Percentiles rank a stretch among this genome's conserved stretches.
Conservation (phyloP, 495 filamentous ascomycete genomes). For the Daldinia loculata region DNA sequence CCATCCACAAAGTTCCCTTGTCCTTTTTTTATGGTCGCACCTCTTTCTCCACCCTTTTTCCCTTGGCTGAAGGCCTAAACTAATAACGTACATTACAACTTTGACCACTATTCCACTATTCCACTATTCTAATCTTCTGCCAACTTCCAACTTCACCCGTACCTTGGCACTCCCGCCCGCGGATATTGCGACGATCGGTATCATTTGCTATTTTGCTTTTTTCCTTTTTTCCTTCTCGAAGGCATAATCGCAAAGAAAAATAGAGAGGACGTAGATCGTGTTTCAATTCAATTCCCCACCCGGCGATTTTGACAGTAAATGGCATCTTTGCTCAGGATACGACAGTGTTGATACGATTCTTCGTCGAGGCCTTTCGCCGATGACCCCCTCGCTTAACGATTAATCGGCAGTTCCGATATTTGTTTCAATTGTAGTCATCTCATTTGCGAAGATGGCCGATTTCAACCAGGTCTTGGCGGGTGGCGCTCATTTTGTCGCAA, state of each 20-base stretch:
- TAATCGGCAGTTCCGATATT: slow-evolving; percentile 27
- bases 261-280: background rate
- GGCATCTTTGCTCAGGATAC: slow-evolving; percentile 27
- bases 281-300: slow-evolving; percentile 5
- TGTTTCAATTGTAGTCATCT: background rate
- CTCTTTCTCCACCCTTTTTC: slow-evolving; percentile 33
- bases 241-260: background rate
- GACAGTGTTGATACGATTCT: slow-evolving; percentile 28
- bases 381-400: slow-evolving; percentile 31
- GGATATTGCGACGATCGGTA: slow-evolving; percentile 19
- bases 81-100: slow-evolving; percentile 19
- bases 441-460: slow-evolving; percentile 41
- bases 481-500: slow-evolving; percentile 46
- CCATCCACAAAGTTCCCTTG: slow-evolving; percentile 14
- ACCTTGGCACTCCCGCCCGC: slow-evolving; percentile 12
- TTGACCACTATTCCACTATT: slow-evolving; percentile 18
- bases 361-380: slow-evolving; percentile 39
- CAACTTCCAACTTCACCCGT: slow-evolving; percentile 33
- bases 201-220: slow-evolving; percentile 24
- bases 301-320: slow-evolving; percentile 32
- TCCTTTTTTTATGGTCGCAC: slow-evolving; percentile 30
- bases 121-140: slow-evolving; percentile 19
- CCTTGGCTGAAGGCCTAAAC: slow-evolving; percentile 33
- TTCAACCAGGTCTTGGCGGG: slow-evolving; percentile 45
- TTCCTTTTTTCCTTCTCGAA: slow-evolving; percentile 10